Conservation (phyloP, 805 yeast genomes). For the Limtongia smithiae region DNA sequence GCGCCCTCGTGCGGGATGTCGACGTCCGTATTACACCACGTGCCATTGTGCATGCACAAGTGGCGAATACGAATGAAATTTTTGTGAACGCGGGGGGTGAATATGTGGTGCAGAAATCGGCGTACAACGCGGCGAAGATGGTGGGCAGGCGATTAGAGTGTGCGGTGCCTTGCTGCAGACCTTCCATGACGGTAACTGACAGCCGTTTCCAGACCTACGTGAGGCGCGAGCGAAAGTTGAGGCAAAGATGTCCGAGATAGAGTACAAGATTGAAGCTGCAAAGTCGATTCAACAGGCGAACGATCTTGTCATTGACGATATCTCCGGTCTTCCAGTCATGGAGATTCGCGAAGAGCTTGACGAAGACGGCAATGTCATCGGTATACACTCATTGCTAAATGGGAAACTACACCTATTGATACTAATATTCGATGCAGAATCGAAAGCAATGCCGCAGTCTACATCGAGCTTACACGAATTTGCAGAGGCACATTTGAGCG, state of each 20-base stretch:
- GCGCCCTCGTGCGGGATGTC: conserved; percentile 5
- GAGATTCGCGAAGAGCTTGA: conserved; percentile 83
- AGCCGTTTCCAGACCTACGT: conserved; percentile 4
- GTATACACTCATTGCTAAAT: no score
- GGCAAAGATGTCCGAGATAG: conserved; percentile 8
- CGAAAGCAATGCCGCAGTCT: conserved; percentile 13
- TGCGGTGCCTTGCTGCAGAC: background rate
- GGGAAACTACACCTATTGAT: no score
- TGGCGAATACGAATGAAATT: conserved; percentile 23
- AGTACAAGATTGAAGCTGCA: conserved; percentile 13
- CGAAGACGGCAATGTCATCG: conserved; percentile 70
- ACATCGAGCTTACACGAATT: conserved; percentile 20
- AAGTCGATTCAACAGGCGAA: conserved; percentile 10
- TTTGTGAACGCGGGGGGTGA: conserved; percentile 21
- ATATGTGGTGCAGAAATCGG: conserved; percentile 19
- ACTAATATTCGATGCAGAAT: no score
- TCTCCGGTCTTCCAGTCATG: conserved; percentile 61
- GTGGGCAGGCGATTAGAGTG: conserved; percentile 16
- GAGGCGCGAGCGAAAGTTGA: conserved; percentile 3
- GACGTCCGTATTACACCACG: conserved; percentile 14
- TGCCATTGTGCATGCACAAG: conserved; percentile 20
- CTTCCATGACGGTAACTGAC: background rate
- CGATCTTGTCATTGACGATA: conserved; percentile 30
- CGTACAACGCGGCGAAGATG: conserved; percentile 20
- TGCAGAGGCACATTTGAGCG: conserved; percentile 12